phyloP scores from a whole-genome alignment of 2,329 filamentous ascomycete species.

The Thermomyces lanuginosus region DNA sequence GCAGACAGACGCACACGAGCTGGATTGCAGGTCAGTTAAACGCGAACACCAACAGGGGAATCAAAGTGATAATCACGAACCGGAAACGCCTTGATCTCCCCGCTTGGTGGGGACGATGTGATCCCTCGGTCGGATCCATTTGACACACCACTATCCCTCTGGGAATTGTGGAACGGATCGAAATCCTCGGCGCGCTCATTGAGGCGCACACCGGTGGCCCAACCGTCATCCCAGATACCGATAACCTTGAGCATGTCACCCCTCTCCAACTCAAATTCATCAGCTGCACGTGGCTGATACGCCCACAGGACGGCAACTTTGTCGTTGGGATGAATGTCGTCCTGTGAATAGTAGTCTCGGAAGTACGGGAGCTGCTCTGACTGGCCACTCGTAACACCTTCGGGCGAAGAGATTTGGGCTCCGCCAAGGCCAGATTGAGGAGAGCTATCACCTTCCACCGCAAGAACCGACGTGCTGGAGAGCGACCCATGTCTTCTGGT shows the following conservation, averaged over 20 bases:
- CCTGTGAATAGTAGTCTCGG: conserved; percentile 96
- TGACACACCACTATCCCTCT: conserved; percentile 87
- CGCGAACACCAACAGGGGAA: background rate
- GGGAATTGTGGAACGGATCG: conserved; percentile 57
- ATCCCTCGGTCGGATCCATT: conserved; percentile 48
- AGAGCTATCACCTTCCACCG: conserved; percentile 52
- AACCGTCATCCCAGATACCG: conserved; percentile 97
- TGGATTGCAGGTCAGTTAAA: conserved; percentile 7
- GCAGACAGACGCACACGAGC: conserved; percentile 85
- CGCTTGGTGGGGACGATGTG: conserved; percentile 45
- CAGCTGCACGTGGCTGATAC: conserved; percentile 81
- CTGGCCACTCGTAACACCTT: conserved; percentile 69
- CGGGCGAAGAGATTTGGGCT: conserved; percentile 70
- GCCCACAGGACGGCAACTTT: conserved; percentile 88
- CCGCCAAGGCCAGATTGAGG: conserved; percentile 50
- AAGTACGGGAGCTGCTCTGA: conserved; percentile 93
- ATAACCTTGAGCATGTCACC: conserved; percentile 97
- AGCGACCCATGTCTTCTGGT: conserved; percentile 70
- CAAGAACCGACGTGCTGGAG: conserved; percentile 66
- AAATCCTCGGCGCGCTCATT: conserved; percentile 77
- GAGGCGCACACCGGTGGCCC: conserved; percentile 82
- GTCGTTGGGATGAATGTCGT: conserved; percentile 85
- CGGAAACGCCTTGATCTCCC: conserved; percentile 95
- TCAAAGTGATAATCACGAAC: conserved; percentile 11
- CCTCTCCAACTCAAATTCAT: conserved; percentile 84